Evolutionary conservation across 163 green algal species (phyloP).

Genomic region (Scenedesmus sp.): DNA sequence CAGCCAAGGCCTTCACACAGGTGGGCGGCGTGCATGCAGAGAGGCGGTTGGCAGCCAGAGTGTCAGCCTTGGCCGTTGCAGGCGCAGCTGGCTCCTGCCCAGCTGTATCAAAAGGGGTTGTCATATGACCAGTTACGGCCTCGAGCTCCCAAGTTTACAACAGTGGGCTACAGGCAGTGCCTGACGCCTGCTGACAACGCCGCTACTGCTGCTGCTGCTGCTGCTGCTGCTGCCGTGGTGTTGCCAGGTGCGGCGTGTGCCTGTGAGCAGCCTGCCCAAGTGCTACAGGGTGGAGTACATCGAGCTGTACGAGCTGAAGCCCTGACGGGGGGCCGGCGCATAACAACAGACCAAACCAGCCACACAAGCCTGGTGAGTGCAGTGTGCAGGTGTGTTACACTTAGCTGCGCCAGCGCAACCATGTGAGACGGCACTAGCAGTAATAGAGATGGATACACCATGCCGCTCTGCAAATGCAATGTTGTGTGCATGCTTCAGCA

Average conservation of each 20-base stretch:
- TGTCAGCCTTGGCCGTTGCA: too few relatives aligned
- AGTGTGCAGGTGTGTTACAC: background rate
- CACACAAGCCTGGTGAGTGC: background rate
- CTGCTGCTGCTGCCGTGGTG: background rate
- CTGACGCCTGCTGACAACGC: background rate
- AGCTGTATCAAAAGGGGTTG: too few relatives aligned
- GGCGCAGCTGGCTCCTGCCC: too few relatives aligned
- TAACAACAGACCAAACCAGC: background rate
- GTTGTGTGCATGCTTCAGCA: conserved; percentile 5
- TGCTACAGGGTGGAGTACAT: conserved; percentile 68
- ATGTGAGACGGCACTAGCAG: background rate
- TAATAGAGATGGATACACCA: background rate
- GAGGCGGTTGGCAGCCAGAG: background rate
- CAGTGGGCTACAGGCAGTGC: background rate
- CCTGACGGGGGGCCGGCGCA: conserved; percentile 1
- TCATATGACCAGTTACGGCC: background rate
- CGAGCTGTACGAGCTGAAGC: conserved; percentile 66
- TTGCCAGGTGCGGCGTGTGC: conserved; percentile 33
- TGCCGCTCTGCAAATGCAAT: background rate
- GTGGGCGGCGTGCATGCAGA: background rate
- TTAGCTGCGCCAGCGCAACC: background rate
- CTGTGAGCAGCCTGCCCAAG: conserved; percentile 24
- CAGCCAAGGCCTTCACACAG: conserved; percentile 56
- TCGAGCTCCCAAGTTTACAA: background rate
- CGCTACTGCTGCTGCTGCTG: background rate